Base-by-base conservation (phyloP, 495 filamentous ascomycete genomes). In the Penicillium herquei region DNA sequence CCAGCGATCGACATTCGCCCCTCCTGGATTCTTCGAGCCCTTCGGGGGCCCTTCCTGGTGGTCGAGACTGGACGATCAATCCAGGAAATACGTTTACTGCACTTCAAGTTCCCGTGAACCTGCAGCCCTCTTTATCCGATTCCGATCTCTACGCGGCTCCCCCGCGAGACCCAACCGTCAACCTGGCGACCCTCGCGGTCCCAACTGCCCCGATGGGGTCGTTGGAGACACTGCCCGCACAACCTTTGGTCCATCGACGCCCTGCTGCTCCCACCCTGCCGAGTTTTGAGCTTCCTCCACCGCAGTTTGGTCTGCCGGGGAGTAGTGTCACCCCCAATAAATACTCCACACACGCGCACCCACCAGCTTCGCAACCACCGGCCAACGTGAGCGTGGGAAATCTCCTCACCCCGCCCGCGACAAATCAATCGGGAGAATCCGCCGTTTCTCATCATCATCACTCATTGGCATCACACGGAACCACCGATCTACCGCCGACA, bases 221-320 rank as follows among this genome's bases (percentile, higher is more conserved):
- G 49, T 59, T 81, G 30, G 78, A 81, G 37, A 61, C 69, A 55
- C 68, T 76, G 50, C 61, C 62, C 31, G 44, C 71, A 26, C 71
- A 78, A 60, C 78, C 82, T 51, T 72, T 86, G 56, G 83, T 79
- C 39, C 71, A 79, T 44, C 78, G 87, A 42, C 80, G 86, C 53
- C 78, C 83, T 18, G 85, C 78, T 6, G 83, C 86, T 1, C 81
- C 78, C 14, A 77, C 77, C 46, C 74, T 89, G 39, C 84, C 85
- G 44, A 75, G 67, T 57, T 88, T 88, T 54, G 84, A 87, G 55
- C 76, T 86, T 13, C 85, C 85, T 30, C 77, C 80, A 1, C 81
- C 82, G 10, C 65, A 57, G 3, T 68, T 68, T 37, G 71, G 65
- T n/a, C 67, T 74, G 45, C 60, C 61, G 1, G 14, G 60, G 21